Evolutionary conservation across 371 early-diverging fungal genomes (phyloP).

Genomic region (Mortierella sp.): DNA sequence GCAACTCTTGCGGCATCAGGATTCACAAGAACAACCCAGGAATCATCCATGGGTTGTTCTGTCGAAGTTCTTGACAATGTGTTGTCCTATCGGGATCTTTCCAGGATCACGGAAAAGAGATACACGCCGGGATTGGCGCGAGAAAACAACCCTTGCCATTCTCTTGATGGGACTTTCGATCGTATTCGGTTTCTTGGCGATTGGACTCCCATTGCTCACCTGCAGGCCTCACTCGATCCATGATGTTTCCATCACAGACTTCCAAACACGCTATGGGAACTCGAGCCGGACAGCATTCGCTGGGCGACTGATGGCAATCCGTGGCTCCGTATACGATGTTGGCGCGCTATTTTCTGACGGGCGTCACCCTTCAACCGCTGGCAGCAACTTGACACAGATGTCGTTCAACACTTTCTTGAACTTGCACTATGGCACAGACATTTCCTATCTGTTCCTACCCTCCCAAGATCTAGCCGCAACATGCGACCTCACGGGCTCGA

Average conservation of each 20-base stretch:
- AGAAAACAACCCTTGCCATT: constrained; percentile 82
- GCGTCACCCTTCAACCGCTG: constrained; percentile 36
- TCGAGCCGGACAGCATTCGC: neutral
- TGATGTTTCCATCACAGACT: constrained; percentile 7
- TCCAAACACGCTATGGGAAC: constrained; percentile 19
- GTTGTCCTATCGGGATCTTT: constrained; percentile 24
- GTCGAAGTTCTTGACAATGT: constrained; percentile 38
- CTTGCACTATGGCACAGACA: constrained; percentile 40
- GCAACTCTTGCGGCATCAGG: constrained; percentile 7
- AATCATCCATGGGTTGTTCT: constrained; percentile 43
- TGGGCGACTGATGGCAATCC: constrained; percentile 37
- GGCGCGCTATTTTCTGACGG: constrained; percentile 38
- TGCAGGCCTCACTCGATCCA: constrained; percentile 33
- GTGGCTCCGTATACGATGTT: constrained; percentile 53
- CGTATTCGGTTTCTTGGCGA: constrained; percentile 66
- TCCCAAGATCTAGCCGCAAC: constrained; percentile 7
- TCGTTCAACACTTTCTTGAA: constrained; percentile 28
- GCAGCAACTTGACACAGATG: constrained; percentile 12
- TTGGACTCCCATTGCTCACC: constrained; percentile 66
- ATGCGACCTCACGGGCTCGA: constrained; percentile 30
- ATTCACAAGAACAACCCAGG: constrained; percentile 6
- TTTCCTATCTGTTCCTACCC: constrained; percentile 47
- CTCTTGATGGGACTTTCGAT: constrained; percentile 65
- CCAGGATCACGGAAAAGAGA: constrained; percentile 46
- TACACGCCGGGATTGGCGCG: constrained; percentile 80